phyloP scores from a whole-genome alignment of 1,139 yeast genomes.

The Zygosaccharomyces pseudobailii region DNA sequence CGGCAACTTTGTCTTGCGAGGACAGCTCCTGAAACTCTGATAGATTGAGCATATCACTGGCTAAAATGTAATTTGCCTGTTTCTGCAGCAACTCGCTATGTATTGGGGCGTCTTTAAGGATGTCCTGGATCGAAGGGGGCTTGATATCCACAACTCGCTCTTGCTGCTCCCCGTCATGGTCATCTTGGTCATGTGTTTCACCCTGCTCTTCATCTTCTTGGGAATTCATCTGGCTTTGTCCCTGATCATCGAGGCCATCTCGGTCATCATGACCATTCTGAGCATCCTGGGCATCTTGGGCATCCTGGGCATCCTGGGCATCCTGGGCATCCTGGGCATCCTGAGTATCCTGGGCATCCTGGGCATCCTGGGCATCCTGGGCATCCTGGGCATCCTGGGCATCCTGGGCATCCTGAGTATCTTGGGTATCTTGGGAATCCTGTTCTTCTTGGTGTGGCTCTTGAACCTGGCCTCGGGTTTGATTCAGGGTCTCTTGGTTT shows the following conservation, averaged over 20 bases:
- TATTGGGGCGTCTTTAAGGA: constrained; percentile 16
- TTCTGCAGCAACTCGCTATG: constrained; percentile 27
- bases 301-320: not conserved
- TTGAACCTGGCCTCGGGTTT: constrained; percentile 9
- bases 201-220: constrained; percentile 11
- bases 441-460: too few species aligned
- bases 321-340: constrained; percentile 7
- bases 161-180: not conserved
- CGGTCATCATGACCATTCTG: constrained; percentile 5
- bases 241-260: constrained; percentile 13
- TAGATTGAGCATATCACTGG: constrained; percentile 35
- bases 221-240: constrained; percentile 16
- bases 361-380: not conserved
- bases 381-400: too few species aligned
- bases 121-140: constrained; percentile 6
- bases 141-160: constrained; percentile 11
- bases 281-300: constrained; percentile 1
- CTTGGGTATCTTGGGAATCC: too few species aligned
- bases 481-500: constrained; percentile 18
- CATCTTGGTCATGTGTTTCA: constrained; percentile 7
- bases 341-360: constrained; percentile 13
- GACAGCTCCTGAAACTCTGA: constrained; percentile 37
- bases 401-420: too few species aligned
- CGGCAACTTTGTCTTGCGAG: constrained; percentile 37
- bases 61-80: constrained; percentile 29